Percentiles rank a stretch among this genome's conserved stretches.
Conservation (phyloP, 441 rosid genomes). For the Aquilaria agallochum region DNA sequence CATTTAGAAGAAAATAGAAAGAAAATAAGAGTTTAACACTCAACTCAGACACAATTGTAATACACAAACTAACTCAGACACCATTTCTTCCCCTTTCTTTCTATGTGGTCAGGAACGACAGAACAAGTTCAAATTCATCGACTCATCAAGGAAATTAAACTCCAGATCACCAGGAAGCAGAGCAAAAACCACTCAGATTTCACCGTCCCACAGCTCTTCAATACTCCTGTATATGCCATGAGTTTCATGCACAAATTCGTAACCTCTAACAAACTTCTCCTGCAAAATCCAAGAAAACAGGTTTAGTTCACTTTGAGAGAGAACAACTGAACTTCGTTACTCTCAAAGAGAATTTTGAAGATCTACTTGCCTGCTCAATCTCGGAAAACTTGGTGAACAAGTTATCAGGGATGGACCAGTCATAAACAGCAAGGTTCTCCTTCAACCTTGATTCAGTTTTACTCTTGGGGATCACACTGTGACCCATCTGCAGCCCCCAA, state of each 20-base stretch:
- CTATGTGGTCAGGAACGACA: too few relatives aligned
- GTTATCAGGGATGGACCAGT: slow-evolving; percentile 34
- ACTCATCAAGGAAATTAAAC: too few relatives aligned
- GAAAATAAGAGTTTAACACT: too few relatives aligned
- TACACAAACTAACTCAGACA: too few relatives aligned
- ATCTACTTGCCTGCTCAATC: slow-evolving; percentile 15
- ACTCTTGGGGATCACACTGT: slow-evolving; percentile 36
- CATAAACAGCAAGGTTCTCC: slow-evolving; percentile 31
- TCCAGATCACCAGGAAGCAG: too few relatives aligned
- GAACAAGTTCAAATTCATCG: too few relatives aligned
- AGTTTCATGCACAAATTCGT: slow-evolving; percentile 3
- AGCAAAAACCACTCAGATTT: slow-evolving; percentile 5
- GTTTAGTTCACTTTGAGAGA: not conserved
- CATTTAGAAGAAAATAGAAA: too few relatives aligned
- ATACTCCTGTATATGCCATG: slow-evolving; percentile 10
- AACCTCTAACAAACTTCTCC: slow-evolving; percentile 13
- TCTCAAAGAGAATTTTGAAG: not conserved
- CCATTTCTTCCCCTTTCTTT: too few relatives aligned
- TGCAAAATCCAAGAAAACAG: slow-evolving; percentile 1
- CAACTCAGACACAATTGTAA: too few relatives aligned
- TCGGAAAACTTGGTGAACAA: slow-evolving; percentile 12
- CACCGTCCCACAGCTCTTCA: slow-evolving; percentile 20
- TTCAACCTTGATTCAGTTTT: slow-evolving; percentile 26
- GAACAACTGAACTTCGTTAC: not conserved
- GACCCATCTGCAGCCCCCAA: slow-evolving; percentile 35